Base-by-base conservation (phyloP, 225 moss, liverwort and hornwort genomes). In the Anthoceros angustus region DNA sequence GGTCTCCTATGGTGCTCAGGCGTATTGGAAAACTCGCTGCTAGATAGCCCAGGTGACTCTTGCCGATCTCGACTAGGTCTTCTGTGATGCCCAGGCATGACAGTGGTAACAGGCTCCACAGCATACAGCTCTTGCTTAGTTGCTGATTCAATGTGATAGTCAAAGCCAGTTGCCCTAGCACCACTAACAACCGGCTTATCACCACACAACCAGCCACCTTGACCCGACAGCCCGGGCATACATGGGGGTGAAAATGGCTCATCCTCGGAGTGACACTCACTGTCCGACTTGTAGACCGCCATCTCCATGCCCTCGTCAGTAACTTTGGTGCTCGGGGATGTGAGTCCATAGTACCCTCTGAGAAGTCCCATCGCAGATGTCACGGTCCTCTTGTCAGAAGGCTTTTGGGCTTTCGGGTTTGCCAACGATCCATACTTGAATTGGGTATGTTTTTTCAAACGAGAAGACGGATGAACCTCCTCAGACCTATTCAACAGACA, bases 311-410 rank as follows among this genome's bases (percentile, higher is more conserved):
- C 90, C 74, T 90, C 93, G 39, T 68, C 64, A 65, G 75, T 78
- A 67, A 69, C 74, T 76, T 70, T 72, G 32, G 78, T 70, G 18
- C 71, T 69, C 18, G 55, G 55, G 10, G 86, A 77, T 48, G 83
- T 69, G 26, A 95, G 74, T 18, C 85, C 86, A 69, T 95, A 95
- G 65, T 91, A 95, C 39, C 83, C 88, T 65, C 86, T 83, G 74
- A 95, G 74, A 42, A 91, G 80, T 43, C 83, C 95, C 83, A 95
- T 91, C 43, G 82, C 91, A 62, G 88, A 82, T 70, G 86, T 77
- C 46, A 83, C 67, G 45, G 81, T 77, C 69, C 76, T 72, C 64
- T 80, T 86, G 65, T 84, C 88, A 8, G 55, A 7, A 9, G 55
- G 55, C 14, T 23, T 32, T 32, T 32, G 32, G 32, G 32, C 32